Conservation (phyloP, 352 stramenopile genomes). For the Phytophthora foliorum region DNA sequence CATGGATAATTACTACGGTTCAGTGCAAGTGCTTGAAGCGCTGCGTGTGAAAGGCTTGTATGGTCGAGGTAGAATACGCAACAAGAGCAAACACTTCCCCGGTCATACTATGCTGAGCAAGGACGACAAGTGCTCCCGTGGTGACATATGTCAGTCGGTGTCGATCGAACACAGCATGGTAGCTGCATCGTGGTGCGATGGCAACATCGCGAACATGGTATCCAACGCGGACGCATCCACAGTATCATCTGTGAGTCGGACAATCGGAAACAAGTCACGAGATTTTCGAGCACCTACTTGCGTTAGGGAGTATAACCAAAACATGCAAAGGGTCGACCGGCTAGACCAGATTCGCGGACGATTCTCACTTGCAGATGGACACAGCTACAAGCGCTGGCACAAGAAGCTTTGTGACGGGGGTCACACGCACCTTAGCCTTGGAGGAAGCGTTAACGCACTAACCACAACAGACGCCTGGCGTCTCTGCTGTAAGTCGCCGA, state of each 20-base stretch:
- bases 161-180: not conserved
- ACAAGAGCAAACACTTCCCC: not conserved
- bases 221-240: not conserved
- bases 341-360: not conserved
- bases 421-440: too few species aligned
- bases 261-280: not conserved
- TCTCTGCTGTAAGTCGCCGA: too few species aligned
- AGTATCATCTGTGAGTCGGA: not conserved
- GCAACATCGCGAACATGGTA: not conserved
- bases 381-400: not conserved
- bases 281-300: not conserved
- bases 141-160: not conserved
- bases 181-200: not conserved
- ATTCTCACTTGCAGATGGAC: conserved; percentile 6
- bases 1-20: not conserved
- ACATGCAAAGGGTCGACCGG: not conserved
- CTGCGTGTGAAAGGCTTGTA: not conserved
- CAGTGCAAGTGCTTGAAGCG: not conserved
- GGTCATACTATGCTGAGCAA: not conserved
- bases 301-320: conserved; percentile 4
- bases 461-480: too few species aligned
- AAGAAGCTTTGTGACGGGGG: too few species aligned
- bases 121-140: not conserved
- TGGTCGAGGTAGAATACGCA: not conserved
- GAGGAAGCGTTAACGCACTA: too few species aligned